Evolutionary conservation across 768 basidiomycete genomes (phyloP).

Genomic region (Boletus rex-veris): DNA sequence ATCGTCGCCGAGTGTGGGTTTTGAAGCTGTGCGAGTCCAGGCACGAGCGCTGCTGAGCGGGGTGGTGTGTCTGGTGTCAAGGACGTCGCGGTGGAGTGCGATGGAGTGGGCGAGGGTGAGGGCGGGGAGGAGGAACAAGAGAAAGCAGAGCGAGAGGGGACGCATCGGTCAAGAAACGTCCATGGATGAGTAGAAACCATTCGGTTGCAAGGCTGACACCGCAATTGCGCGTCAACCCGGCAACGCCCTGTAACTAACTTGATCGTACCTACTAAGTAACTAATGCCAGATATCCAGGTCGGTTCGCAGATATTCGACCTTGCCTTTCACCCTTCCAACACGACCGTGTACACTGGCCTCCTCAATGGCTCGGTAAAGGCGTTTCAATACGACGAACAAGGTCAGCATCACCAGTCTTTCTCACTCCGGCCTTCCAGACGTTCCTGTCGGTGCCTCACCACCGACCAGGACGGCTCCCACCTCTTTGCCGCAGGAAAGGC

Average conservation of each 20-base stretch:
- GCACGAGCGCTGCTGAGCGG: slow-evolving; percentile 24
- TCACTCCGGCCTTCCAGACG: slow-evolving; percentile 73
- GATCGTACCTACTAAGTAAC: neutral
- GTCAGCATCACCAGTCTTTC: slow-evolving; percentile 54
- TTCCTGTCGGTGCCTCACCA: slow-evolving; percentile 73
- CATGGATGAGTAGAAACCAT: slow-evolving; percentile 19
- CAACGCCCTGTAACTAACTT: too few species aligned
- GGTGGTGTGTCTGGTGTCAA: slow-evolving; percentile 17
- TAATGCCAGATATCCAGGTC: slow-evolving; percentile 59
- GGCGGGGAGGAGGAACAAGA: slow-evolving; percentile 23
- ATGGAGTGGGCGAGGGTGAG: slow-evolving; percentile 32
- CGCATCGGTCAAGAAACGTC: slow-evolving; percentile 36
- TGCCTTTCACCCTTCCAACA: slow-evolving; percentile 72
- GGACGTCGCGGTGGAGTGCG: slow-evolving; percentile 30
- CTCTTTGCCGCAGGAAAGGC: slow-evolving; percentile 82
- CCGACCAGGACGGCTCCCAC: slow-evolving; percentile 62
- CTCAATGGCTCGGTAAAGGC: slow-evolving; percentile 83
- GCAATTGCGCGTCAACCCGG: neutral
- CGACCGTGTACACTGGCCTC: slow-evolving; percentile 73
- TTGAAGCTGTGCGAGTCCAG: slow-evolving; percentile 4
- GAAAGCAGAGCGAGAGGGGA: slow-evolving; percentile 22
- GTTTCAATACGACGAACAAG: slow-evolving; percentile 73
- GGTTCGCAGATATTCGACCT: slow-evolving; percentile 87
- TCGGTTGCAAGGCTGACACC: neutral
- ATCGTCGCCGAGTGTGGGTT: slow-evolving; percentile 12